A percentile compares a stretch with the other conserved stretches of the same genome.
Evolutionary conservation across 2,329 filamentous ascomycete genomes (phyloP).

Genomic region (Aspergillus pseudotamarii): DNA sequence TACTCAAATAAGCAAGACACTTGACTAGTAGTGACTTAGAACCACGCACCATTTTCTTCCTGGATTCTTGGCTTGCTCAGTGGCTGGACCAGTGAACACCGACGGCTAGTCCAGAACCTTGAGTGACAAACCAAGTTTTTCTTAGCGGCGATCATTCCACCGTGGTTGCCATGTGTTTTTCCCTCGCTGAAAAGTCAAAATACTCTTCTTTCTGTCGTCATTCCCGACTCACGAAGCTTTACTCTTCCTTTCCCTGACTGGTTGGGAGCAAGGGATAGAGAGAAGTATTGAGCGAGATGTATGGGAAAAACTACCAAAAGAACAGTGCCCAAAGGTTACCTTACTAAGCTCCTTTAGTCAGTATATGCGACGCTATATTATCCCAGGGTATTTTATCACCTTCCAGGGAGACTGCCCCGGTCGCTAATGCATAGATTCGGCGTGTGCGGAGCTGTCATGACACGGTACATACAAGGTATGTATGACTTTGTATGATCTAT

Average conservation of each 20-base stretch:
- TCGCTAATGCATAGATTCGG: constrained; percentile 12
- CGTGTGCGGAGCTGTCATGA: constrained; percentile 13
- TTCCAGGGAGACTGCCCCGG: constrained; percentile 5
- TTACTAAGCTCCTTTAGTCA: neutral
- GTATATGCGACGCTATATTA: neutral
- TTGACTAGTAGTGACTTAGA: neutral
- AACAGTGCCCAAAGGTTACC: neutral
- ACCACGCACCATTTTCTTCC: constrained; percentile 8
- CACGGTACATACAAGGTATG: neutral
- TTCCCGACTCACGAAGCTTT: neutral
- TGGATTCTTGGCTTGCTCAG: constrained; percentile 16
- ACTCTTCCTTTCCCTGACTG: neutral
- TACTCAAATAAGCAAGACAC: constrained; percentile 7
- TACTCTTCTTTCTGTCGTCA: neutral
- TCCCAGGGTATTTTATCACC: neutral
- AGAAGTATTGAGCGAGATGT: neutral
- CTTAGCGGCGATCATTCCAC: constrained; percentile 30
- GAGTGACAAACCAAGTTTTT: constrained; percentile 12
- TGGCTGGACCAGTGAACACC: constrained; percentile 21
- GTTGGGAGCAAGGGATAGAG: constrained; percentile 5
- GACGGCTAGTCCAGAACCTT: constrained; percentile 16
- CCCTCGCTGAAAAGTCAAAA: constrained; percentile 25
- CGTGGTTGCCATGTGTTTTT: constrained; percentile 28
- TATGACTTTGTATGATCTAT: neutral
- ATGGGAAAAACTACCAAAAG: neutral